Percentiles rank a stretch among this genome's conserved stretches.
Evolutionary conservation across 306 rosid genomes (phyloP).

Genomic region (Inga leiocalycina): DNA sequence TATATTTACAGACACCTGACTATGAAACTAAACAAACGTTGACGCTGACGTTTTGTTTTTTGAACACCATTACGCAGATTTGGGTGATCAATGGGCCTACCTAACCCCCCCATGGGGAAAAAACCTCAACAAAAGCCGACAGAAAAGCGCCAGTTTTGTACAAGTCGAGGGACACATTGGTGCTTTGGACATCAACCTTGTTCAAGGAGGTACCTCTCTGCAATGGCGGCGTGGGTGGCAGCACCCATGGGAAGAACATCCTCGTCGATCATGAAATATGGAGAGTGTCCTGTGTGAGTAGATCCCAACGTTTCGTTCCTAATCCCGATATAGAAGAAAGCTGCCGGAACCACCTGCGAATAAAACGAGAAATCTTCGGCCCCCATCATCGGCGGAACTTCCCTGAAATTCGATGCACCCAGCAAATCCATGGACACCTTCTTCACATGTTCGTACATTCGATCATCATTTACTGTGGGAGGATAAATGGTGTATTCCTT

Average conservation of each 20-base stretch:
- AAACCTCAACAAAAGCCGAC: not conserved
- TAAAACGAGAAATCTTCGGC: slow-evolving; percentile 95
- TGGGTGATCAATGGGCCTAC: slow-evolving; percentile 9
- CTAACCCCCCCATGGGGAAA: slow-evolving; percentile 6
- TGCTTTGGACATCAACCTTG: slow-evolving; percentile 30
- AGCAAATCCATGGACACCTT: slow-evolving; percentile 73
- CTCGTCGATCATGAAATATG: slow-evolving; percentile 89
- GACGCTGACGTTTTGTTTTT: not conserved
- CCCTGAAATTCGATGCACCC: slow-evolving; percentile 69
- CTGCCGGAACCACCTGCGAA: slow-evolving; percentile 71
- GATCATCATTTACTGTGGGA: slow-evolving; percentile 84
- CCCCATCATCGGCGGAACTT: slow-evolving; percentile 94
- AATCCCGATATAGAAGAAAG: slow-evolving; percentile 81
- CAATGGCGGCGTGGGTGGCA: slow-evolving; percentile 79
- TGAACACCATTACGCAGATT: not conserved
- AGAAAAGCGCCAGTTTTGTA: slow-evolving; percentile 27
- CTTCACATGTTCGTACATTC: slow-evolving; percentile 87
- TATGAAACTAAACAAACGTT: slow-evolving; percentile 5
- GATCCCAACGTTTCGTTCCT: slow-evolving; percentile 88
- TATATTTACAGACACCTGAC: slow-evolving; percentile 24
- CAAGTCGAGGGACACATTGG: slow-evolving; percentile 12
- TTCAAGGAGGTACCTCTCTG: slow-evolving; percentile 86
- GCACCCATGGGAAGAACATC: slow-evolving; percentile 81
- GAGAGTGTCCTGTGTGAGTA: slow-evolving; percentile 88
- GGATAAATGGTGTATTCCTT: slow-evolving; percentile 79